Conservation (phyloP, 176 grass and related monocot genomes). For the Aegilops sharonensis region DNA sequence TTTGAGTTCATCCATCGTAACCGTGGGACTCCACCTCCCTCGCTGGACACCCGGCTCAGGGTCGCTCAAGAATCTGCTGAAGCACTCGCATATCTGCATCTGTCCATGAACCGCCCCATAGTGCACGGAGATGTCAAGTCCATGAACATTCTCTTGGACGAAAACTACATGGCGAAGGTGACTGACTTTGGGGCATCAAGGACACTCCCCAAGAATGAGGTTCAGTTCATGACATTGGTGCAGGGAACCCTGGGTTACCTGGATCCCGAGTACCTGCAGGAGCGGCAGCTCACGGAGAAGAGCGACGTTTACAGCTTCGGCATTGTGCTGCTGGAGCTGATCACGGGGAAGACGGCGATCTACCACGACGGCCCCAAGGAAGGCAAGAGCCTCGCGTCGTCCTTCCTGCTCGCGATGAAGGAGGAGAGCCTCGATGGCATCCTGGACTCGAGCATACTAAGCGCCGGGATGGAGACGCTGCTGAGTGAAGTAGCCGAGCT, state of each 20-base stretch:
- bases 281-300: neutral
- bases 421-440: neutral
- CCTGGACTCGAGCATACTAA: neutral
- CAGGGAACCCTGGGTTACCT: neutral
- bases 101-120: neutral
- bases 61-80: neutral
- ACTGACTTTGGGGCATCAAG: neutral
- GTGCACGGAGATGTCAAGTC: conserved; percentile 7
- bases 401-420: neutral
- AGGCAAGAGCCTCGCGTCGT: neutral
- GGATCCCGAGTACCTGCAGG: conserved; percentile 13
- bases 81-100: neutral
- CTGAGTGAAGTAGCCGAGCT: neutral
- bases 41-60: neutral
- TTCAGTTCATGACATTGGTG: conserved; percentile 20
- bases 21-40: neutral
- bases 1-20: neutral
- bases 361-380: neutral
- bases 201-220: neutral
- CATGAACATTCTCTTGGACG: conserved; percentile 3
- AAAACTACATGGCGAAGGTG: neutral
- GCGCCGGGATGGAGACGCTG: neutral
- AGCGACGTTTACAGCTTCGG: neutral
- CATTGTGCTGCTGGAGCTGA: neutral
- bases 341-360: neutral